These are phyloP conservation scores for Erythrophleum fordii DNA, from an alignment of 306 rosid species.

Conservation along the genomic window DNA sequence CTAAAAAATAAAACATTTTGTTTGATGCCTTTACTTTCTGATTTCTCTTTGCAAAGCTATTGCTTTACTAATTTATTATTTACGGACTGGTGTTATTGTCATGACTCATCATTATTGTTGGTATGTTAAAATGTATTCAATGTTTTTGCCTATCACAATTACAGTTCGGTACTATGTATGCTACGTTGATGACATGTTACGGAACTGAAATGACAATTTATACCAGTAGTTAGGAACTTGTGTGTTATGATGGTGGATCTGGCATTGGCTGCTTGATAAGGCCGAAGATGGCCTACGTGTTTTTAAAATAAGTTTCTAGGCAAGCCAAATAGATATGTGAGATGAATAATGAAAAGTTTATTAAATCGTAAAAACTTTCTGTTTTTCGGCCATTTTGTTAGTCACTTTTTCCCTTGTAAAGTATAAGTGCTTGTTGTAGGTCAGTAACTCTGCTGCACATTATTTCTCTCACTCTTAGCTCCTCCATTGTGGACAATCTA, in stretches of 20 bases:
- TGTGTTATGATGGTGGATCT: neutral
- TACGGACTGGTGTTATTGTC: neutral
- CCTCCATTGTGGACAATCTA: neutral
- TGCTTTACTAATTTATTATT: neutral
- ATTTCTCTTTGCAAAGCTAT: neutral
- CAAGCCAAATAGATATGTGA: neutral
- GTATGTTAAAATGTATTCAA: neutral
- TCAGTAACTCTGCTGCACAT: neutral
- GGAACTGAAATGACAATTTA: neutral
- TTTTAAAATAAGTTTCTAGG: neutral
- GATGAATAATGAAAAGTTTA: neutral
- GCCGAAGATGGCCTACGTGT: constrained; percentile 1
- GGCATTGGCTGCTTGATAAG: neutral
- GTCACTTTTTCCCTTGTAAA: constrained; percentile 1
- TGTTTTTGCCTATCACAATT: neutral
- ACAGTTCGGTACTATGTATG: constrained; percentile 3
- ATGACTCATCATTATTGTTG: neutral
- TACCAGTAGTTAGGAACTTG: neutral
- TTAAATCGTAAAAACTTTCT: neutral
- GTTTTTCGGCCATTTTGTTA: neutral
- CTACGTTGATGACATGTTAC: neutral
- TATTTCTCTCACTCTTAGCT: neutral
- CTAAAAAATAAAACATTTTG: neutral
- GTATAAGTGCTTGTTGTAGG: constrained; percentile 11
- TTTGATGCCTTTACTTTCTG: neutral